Base-by-base conservation (phyloP, 2,329 filamentous ascomycete species). In the Aureobasidium sp. region DNA sequence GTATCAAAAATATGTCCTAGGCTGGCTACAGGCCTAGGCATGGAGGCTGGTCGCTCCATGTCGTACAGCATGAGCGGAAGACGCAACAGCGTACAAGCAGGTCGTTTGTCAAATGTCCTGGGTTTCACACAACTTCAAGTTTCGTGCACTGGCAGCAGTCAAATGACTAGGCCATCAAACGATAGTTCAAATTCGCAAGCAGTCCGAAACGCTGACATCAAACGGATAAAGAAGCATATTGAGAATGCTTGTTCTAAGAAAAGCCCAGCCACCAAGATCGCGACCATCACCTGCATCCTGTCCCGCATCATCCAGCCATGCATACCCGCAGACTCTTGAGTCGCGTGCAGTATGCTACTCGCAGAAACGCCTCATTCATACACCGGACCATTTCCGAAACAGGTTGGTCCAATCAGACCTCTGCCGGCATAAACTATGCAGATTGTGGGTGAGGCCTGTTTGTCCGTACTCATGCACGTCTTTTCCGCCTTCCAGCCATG, bases 301-400 rank as follows among this genome's bases (percentile, higher is more conserved):
- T 46, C 29, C 36, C 53, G 53, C 52, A 41, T 32, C 29, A 27
- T 27, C 43, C 55, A 47, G 32, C 55, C 55, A 59, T 47, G 55
- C 43, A 59, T 59, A 59, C 55, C 41, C 41, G 52, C 39, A 44
- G 12, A 20, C 15, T 32, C 9, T 12, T 57, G 53, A 57, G 53
- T 46, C 53, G 41, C 10, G 53, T 57, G 29, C 53, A 57, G 53
- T 27, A 17, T 44, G 37, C 53, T 59, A 59, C 48, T 39, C 43
- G 5, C 43, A 41, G 44, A 50, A 32, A 26, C 44, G 41, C 44
- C 56, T 46, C 56, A 29, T 29, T 44, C 44, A 24, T 44, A 4
- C 43, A n/a, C 8, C 41, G 43, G 44, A 41, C 34, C 34, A 41
- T 59, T 50, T n/a, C 41, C n/a, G 20, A 12, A 13, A 43, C 5